Base-by-base conservation (phyloP, 257 asterid genomes). In the Solanum sitiens region DNA sequence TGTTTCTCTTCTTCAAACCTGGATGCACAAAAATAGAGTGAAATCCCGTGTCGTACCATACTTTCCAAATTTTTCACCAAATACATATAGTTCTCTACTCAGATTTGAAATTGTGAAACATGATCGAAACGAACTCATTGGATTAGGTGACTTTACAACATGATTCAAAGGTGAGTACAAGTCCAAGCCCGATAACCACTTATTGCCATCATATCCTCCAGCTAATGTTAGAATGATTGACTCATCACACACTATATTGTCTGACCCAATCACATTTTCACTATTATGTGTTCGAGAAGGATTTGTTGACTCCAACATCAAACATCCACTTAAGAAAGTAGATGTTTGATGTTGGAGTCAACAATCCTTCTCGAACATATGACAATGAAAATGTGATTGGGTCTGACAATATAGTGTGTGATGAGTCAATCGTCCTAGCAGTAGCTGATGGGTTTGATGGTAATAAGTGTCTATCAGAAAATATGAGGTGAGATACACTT, bases 401-500 rank as follows among this genome's bases (percentile, higher is more conserved):
- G 67, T 73, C 89, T 88, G 70, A 45, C 87, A 93, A 92, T 87
- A 92, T 90, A 86, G 56, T 87, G 71, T 90, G 89, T 86, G 72
- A 44, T 79, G 40, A 95, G 86, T 89, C 94, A 47, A 93, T 97
- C 74, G 87, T 92, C 85, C 83, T 95, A 73, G 59, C 8, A 50
- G 8, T 50, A 15, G 91, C 91, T 82, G 99, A 98, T 63, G 98
- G 98, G 86, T 89, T 88, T 92, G 95, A 97, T 92, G 99, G 99
- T 77, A 86, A 47, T 80, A 84, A 93, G 37, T 95, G 95, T 50
- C 3, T 50, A 15, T 16, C 16, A 50, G 61, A 7, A 0, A 47
- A 47, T 13, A 47, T 47, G 56, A 47, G 56, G 18, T 47, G 18
- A 4, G 56, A 47, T 47, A 45, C 7, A 18, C 6, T 47, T 47